Conservation (phyloP, 1,139 yeast genomes). For the Scheffersomyces parashehatae region DNA sequence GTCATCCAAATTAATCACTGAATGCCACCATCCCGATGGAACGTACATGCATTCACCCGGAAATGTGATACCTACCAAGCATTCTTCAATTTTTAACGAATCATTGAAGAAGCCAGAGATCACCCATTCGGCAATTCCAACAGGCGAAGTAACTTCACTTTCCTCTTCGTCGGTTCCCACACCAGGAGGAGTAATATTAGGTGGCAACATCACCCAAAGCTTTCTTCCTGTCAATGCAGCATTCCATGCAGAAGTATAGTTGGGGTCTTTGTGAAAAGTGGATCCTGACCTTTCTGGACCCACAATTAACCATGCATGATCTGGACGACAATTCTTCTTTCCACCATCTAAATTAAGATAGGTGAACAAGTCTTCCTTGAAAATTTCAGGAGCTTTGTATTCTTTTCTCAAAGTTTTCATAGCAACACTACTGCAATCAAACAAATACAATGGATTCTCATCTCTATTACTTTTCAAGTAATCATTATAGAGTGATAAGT, state of each 20-base stretch:
- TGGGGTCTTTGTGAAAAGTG: slow-evolving; percentile 91
- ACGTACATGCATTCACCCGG: slow-evolving; percentile 87
- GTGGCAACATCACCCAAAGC: slow-evolving; percentile 89
- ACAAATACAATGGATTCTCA: slow-evolving; percentile 81
- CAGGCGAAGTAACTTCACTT: slow-evolving; percentile 89
- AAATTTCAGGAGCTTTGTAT: slow-evolving; percentile 55
- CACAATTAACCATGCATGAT: slow-evolving; percentile 84
- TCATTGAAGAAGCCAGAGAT: slow-evolving; percentile 78
- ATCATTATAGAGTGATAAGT: slow-evolving; percentile 57
- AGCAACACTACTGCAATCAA: slow-evolving; percentile 74
- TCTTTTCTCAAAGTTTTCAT: slow-evolving; percentile 57
- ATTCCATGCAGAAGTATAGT: slow-evolving; percentile 90
- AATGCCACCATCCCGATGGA: slow-evolving; percentile 97
- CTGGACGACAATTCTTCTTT: slow-evolving; percentile 63
- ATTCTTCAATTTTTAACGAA: slow-evolving; percentile 44
- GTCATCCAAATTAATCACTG: slow-evolving; percentile 79
- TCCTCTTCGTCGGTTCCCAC: slow-evolving; percentile 75
- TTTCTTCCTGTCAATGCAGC: slow-evolving; percentile 72
- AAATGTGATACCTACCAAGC: slow-evolving; percentile 69
- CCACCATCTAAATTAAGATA: slow-evolving; percentile 39
- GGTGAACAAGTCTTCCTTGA: slow-evolving; percentile 52
- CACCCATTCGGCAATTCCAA: slow-evolving; percentile 91
- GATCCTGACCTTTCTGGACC: slow-evolving; percentile 85
- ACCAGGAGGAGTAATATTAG: slow-evolving; percentile 78
- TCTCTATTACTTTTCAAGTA: slow-evolving; percentile 66